Evolutionary conservation across 768 basidiomycete genomes (phyloP).

Genomic region (Hericium coralloides): DNA sequence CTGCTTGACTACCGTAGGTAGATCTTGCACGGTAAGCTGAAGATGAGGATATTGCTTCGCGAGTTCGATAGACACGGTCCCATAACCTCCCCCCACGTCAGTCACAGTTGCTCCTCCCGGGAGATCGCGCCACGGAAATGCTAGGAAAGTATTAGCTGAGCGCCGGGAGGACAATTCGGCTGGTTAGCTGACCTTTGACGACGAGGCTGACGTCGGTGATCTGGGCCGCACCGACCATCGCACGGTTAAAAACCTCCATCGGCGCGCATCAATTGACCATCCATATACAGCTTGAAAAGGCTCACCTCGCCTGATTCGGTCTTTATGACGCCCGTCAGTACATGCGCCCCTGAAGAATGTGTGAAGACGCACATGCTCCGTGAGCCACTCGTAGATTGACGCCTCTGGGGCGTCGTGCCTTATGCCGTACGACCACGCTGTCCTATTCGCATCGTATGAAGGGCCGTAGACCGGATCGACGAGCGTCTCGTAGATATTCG

Average conservation of each 20-base stretch:
- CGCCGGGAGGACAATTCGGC: neutral
- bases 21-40: constrained; percentile 20
- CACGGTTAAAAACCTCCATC: neutral
- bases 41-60: constrained; percentile 20
- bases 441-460: constrained; percentile 16
- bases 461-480: constrained; percentile 18
- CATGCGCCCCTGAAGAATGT: neutral
- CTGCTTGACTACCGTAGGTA: constrained; percentile 19
- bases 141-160: constrained; percentile 2
- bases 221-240: neutral
- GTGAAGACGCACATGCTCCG: neutral
- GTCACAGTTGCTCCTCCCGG: constrained; percentile 15
- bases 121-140: constrained; percentile 18
- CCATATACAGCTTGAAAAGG: neutral
- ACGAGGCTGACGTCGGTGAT: neutral
- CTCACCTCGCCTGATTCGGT: neutral
- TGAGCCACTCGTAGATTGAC: neutral
- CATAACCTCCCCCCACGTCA: constrained; percentile 23
- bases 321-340: neutral
- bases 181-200: neutral
- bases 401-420: neutral
- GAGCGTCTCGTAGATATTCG: constrained; percentile 18
- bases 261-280: neutral
- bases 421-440: constrained; percentile 5
- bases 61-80: constrained; percentile 20